Base-by-base conservation (phyloP, 2,329 filamentous ascomycete genomes). In the Colletotrichum euphorbiae region DNA sequence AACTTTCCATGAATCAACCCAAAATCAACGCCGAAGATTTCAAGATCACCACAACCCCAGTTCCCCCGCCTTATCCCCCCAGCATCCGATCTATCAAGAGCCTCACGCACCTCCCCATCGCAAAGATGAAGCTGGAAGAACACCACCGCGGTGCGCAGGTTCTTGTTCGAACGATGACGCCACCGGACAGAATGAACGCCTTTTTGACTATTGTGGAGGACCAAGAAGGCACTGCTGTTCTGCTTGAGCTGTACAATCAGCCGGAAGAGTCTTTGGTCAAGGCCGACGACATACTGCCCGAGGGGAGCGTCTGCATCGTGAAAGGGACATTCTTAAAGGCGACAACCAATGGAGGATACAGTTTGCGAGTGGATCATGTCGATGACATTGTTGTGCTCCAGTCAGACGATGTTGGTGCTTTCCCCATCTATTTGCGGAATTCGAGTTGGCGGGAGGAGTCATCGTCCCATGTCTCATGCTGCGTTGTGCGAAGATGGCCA, bases 251-350 rank as follows among this genome's bases (percentile, higher is more conserved):
- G 0, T 80, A 82, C 64, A 77, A 84, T 51, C 81, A 83, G 46
- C 80, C 79, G 6, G 75, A 78, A 2, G 79, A 81, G 31, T 66
- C 73, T 1, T 65, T 77, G 2, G 73, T 80, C 0, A 71, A 78
- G 3, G 73, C 73, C 0, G 70, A 77, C 4, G 73, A 82, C 6
- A 71, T 80, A 0, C 57, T 87, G 3, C 66, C 71, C 0, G 60
- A 75, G 5, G 75, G 76, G 1, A 75, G 74, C 12, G 71, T 82
- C 0, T 77, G 81, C 11, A 71, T 87, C 31, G 59, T 89, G 31
- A 89, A 87, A 69, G 85, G 88, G 64, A 85, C 85, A 0, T 88
- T 81, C 71, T 80, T 87, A 70, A 85, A 83, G 69, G 33, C 72
- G 0, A 76, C 77, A 24, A 73, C 72, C 21, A 21, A 0, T 73